Conservation (phyloP, 352 stramenopile genomes). For the Pythium aphanidermatum region DNA sequence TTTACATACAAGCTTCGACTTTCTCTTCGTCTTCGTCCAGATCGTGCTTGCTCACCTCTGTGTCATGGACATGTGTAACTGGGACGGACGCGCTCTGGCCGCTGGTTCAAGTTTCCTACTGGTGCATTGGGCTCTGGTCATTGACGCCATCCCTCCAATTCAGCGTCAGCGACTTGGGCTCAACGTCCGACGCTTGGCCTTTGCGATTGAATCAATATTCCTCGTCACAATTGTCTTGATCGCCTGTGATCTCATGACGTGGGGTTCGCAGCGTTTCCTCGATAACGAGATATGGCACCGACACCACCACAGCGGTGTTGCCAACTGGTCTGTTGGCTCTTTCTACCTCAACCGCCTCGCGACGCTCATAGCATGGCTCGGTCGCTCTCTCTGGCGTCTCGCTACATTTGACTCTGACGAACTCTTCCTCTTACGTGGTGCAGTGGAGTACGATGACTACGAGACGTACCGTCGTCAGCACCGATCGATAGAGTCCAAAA, state of each 20-base stretch:
- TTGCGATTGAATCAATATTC: neutral
- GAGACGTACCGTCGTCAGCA: slow-evolving; percentile 1
- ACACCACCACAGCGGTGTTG: neutral
- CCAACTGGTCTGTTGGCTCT: slow-evolving; percentile 6
- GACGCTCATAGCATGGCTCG: slow-evolving; percentile 13
- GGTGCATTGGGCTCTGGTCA: slow-evolving; percentile 20
- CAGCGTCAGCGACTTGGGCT: neutral
- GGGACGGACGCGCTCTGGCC: slow-evolving; percentile 1
- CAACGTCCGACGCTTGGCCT: neutral
- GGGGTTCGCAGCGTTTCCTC: neutral
- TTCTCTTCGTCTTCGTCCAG: slow-evolving; percentile 7
- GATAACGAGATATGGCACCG: neutral
- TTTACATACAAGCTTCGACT: slow-evolving; percentile 4
- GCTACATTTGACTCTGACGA: slow-evolving; percentile 1
- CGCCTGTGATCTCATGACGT: neutral
- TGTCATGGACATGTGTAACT: slow-evolving; percentile 1
- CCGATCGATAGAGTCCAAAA: neutral
- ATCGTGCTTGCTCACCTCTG: neutral
- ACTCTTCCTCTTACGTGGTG: slow-evolving; percentile 15
- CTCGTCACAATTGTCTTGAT: neutral
- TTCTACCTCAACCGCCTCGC: slow-evolving; percentile 15
- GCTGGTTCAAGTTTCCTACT: neutral
- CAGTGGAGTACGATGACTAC: slow-evolving; percentile 17
- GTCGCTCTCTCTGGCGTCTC: slow-evolving; percentile 16
- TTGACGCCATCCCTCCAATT: slow-evolving; percentile 9